These are phyloP conservation scores for Tilletia walkeri DNA, from an alignment of 1,284 basidiomycete species.

Conservation along the genomic window DNA sequence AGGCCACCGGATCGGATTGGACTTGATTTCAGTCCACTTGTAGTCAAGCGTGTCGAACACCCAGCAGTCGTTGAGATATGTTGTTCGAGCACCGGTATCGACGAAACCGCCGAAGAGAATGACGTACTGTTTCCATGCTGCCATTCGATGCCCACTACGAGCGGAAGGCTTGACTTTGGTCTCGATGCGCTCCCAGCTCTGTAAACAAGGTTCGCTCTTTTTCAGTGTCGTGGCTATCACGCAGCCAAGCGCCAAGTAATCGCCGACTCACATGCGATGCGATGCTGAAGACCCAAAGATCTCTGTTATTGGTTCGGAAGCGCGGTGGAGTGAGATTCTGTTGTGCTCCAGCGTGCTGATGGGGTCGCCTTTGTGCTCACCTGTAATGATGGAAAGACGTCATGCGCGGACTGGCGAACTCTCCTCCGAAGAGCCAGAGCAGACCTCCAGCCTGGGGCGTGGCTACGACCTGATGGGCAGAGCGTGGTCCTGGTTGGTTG, in stretches of 20 bases:
- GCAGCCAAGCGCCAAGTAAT: not conserved
- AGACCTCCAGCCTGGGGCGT: constrained; percentile 48
- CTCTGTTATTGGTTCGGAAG: not conserved
- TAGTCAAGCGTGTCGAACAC: constrained; percentile 83
- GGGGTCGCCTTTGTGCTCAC: constrained; percentile 62
- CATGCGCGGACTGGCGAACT: constrained; percentile 72
- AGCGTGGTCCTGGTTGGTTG: constrained; percentile 53
- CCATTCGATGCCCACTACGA: constrained; percentile 80
- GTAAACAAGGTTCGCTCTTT: constrained; percentile 50
- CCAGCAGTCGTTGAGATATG: constrained; percentile 84
- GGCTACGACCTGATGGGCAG: constrained; percentile 51
- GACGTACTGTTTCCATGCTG: constrained; percentile 82
- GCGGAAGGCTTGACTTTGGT: constrained; percentile 77
- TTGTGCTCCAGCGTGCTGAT: too few species aligned
- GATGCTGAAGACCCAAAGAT: constrained; percentile 48
- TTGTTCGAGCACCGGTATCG: constrained; percentile 73
- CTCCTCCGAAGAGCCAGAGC: constrained; percentile 55
- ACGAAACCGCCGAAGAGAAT: constrained; percentile 85
- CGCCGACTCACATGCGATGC: constrained; percentile 23
- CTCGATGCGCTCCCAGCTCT: constrained; percentile 86
- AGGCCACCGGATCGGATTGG: constrained; percentile 39
- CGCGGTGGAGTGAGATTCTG: not conserved
- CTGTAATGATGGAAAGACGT: constrained; percentile 87
- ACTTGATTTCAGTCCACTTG: constrained; percentile 77
- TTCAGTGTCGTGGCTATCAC: not conserved